phyloP scores from a whole-genome alignment of 495 filamentous ascomycete genomes.

The Neurospora hispaniola region DNA sequence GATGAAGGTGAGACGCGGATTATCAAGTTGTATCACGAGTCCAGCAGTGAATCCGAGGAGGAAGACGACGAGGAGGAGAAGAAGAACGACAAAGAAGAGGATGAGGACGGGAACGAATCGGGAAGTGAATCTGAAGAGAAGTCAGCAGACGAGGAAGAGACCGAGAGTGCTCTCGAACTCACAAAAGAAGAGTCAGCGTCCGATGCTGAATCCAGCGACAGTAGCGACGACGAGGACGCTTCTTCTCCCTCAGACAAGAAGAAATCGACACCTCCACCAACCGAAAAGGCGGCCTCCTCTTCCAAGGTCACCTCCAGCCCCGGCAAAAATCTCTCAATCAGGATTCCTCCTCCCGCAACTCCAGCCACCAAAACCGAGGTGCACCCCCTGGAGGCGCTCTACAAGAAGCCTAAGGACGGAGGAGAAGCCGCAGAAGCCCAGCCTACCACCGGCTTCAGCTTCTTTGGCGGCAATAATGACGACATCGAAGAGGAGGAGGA shows the following conservation, averaged over 20 bases:
- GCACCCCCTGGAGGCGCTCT: conserved; percentile 82
- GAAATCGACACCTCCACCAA: conserved; percentile 8
- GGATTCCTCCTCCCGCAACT: conserved; percentile 35
- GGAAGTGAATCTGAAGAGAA: conserved; percentile 4
- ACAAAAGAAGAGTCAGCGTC: conserved; percentile 11
- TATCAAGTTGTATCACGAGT: neutral
- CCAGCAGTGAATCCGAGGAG: conserved; percentile 3
- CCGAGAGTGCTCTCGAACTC: conserved; percentile 19
- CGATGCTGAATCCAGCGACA: neutral
- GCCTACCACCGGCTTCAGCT: conserved; percentile 25
- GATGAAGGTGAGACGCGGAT: conserved; percentile 4
- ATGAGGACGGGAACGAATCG: neutral
- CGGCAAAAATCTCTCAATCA: conserved; percentile 36
- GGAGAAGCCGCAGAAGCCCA: conserved; percentile 15
- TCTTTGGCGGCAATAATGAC: conserved; percentile 36
- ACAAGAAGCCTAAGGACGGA: conserved; percentile 52
- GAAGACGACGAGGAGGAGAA: neutral
- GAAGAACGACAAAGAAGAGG: neutral
- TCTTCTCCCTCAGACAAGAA: neutral
- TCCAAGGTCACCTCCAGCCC: conserved; percentile 30
- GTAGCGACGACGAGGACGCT: neutral
- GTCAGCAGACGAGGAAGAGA: conserved; percentile 9
- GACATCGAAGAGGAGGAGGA: conserved; percentile 44
- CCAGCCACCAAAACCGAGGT: conserved; percentile 48
- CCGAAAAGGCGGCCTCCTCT: conserved; percentile 10